phyloP scores from a whole-genome alignment of 176 grass and related monocot genomes.

The Zea mays region DNA sequence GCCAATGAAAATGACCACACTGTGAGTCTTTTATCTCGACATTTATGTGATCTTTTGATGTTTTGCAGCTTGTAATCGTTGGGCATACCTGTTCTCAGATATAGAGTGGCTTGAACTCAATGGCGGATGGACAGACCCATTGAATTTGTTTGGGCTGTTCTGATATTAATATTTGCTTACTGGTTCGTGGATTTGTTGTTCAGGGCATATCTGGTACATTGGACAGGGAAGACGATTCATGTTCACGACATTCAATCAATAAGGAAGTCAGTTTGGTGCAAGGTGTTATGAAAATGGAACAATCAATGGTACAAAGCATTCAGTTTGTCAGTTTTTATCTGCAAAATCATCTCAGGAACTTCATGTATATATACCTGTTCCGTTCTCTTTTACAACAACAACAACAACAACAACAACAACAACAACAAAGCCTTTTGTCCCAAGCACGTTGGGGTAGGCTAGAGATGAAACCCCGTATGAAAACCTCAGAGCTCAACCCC shows the following conservation, averaged over 20 bases:
- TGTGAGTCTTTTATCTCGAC: conserved; percentile 18
- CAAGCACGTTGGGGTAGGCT: too few species aligned
- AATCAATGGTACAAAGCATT: conserved; percentile 19
- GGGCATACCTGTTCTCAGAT: background rate
- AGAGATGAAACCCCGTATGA: too few species aligned
- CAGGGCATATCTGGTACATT: conserved; percentile 28
- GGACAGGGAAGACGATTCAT: background rate
- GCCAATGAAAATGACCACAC: background rate
- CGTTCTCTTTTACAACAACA: background rate
- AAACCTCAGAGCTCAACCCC: too few species aligned
- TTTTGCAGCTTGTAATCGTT: conserved; percentile 16
- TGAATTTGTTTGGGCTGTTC: conserved; percentile 8
- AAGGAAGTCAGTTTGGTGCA: background rate
- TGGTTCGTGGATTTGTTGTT: conserved; percentile 12
- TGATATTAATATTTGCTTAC: conserved; percentile 11
- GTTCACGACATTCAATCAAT: background rate
- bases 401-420: too few species aligned
- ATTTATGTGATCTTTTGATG: background rate
- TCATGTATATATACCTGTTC: background rate
- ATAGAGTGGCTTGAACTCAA: conserved; percentile 13
- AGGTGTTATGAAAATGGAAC: background rate
- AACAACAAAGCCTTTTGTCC: too few species aligned
- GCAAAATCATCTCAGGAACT: background rate
- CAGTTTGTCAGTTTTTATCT: background rate
- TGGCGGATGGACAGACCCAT: conserved; percentile 15